Conservation (phyloP, 352 stramenopile genomes). For the Pythium dissotocum region DNA sequence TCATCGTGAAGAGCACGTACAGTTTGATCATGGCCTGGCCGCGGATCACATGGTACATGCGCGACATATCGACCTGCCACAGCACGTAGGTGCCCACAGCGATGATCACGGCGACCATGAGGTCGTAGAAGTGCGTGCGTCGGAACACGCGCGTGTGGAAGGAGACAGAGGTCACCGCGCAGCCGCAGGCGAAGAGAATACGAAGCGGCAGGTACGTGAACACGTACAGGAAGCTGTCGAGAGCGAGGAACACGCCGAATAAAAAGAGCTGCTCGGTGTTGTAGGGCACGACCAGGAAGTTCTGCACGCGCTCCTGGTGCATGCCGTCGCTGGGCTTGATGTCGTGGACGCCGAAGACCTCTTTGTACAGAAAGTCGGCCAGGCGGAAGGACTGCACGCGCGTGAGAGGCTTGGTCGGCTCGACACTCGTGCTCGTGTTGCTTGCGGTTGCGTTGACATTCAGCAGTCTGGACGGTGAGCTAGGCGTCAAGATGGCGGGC, state of each 20-base stretch:
- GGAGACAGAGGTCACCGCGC: slow-evolving; percentile 61
- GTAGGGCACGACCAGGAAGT: slow-evolving; percentile 76
- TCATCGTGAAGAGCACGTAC: slow-evolving; percentile 98
- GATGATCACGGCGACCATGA: slow-evolving; percentile 89
- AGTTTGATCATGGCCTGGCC: slow-evolving; percentile 98
- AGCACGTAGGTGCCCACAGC: slow-evolving; percentile 73
- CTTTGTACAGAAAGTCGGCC: slow-evolving; percentile 82
- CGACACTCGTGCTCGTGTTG: not conserved
- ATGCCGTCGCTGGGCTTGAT: slow-evolving; percentile 74
- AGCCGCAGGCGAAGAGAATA: slow-evolving; percentile 83
- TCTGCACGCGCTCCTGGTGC: slow-evolving; percentile 80
- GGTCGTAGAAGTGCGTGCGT: slow-evolving; percentile 90
- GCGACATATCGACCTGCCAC: slow-evolving; percentile 92
- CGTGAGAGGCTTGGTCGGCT: not conserved
- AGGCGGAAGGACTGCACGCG: slow-evolving; percentile 46
- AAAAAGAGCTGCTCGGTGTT: slow-evolving; percentile 87
- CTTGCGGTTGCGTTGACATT: slow-evolving; percentile 34
- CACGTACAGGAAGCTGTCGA: slow-evolving; percentile 98
- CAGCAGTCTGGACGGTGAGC: not conserved
- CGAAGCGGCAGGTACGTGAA: slow-evolving; percentile 95
- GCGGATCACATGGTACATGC: slow-evolving; percentile 98
- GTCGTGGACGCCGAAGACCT: slow-evolving; percentile 83
- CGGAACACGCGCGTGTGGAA: slow-evolving; percentile 78
- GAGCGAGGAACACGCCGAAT: slow-evolving; percentile 94
- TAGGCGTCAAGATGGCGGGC: not conserved